phyloP scores from a whole-genome alignment of 1,284 basidiomycete species.

The Moesziomyces parantarcticus region DNA sequence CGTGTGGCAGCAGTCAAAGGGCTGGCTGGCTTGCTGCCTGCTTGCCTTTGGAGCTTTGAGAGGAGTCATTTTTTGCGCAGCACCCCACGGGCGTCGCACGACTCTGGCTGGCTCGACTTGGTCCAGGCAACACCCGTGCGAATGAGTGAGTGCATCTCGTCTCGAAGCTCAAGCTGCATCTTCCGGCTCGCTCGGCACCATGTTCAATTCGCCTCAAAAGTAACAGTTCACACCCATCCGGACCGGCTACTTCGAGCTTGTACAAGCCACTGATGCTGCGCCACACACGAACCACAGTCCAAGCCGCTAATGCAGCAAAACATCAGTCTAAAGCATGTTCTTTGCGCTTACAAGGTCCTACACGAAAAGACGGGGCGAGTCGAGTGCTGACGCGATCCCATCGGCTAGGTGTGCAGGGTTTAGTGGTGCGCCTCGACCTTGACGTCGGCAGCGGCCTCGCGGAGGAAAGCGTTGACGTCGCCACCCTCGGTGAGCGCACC shows the following conservation, averaged over 20 bases:
- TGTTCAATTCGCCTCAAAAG: not conserved
- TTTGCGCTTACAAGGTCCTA: conserved; percentile 16
- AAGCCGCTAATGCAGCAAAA: not conserved
- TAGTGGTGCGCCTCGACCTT: conserved; percentile 67
- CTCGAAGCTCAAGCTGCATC: no score
- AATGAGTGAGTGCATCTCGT: not conserved
- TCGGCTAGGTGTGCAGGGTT: conserved; percentile 6
- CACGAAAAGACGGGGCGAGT: not conserved
- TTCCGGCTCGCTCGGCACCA: not conserved
- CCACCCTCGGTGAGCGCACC: conserved; percentile 53
- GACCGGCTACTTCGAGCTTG: not conserved
- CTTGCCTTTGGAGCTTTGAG: conserved; percentile 5
- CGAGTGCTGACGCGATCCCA: no score
- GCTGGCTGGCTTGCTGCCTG: not conserved
- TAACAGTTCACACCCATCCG: not conserved
- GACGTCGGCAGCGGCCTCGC: conserved; percentile 60
- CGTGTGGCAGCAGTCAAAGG: no score
- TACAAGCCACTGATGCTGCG: not conserved
- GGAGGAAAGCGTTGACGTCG: conserved; percentile 68
- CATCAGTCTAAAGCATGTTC: conserved; percentile 16
- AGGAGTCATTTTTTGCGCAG: conserved; percentile 35
- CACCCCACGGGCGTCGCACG: not conserved
- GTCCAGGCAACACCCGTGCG: not conserved
- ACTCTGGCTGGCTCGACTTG: not conserved
- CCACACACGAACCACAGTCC: not conserved